Conservation (phyloP, 2,329 filamentous ascomycete genomes). For the Penicillium sp. region DNA sequence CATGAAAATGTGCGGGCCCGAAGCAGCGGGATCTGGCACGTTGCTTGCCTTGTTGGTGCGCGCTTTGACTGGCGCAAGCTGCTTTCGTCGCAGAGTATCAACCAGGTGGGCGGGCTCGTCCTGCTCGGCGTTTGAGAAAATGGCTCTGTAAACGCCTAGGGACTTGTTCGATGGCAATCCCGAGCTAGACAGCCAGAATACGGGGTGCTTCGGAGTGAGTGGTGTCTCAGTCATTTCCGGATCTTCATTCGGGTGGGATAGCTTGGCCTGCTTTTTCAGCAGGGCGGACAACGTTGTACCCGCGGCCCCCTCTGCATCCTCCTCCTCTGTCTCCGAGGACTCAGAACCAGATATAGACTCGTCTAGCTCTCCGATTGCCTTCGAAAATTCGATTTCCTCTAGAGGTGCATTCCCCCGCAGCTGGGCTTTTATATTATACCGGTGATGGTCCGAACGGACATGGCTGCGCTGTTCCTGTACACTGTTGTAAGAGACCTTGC, state of each 20-base stretch:
- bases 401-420: slow-evolving; percentile 71
- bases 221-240: slow-evolving; percentile 47
- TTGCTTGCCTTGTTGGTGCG: slow-evolving; percentile 38
- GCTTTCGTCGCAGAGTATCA: slow-evolving; percentile 71
- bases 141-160: slow-evolving; percentile 79
- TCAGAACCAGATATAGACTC: slow-evolving; percentile 85
- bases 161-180: slow-evolving; percentile 73
- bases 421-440: slow-evolving; percentile 93
- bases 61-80: slow-evolving; percentile 63
- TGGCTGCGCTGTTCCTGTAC: slow-evolving; percentile 82
- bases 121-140: slow-evolving; percentile 73
- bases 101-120: slow-evolving; percentile 63
- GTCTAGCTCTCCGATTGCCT: slow-evolving; percentile 78
- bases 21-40: slow-evolving; percentile 44
- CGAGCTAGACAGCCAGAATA: slow-evolving; percentile 83
- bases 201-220: slow-evolving; percentile 65
- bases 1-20: slow-evolving; percentile 84
- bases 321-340: slow-evolving; percentile 68
- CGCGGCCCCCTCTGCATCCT: slow-evolving; percentile 48
- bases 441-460: slow-evolving; percentile 84
- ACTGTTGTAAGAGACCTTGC: slow-evolving; percentile 67
- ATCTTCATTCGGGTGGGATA: slow-evolving; percentile 55
- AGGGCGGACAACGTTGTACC: slow-evolving; percentile 66
- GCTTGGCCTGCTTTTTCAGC: slow-evolving; percentile 77
- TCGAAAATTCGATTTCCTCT: slow-evolving; percentile 80